Percentiles rank a stretch among this genome's conserved stretches.
phyloP scores from a whole-genome alignment of 1,284 basidiomycete genomes.

The Trametes versicolor region DNA sequence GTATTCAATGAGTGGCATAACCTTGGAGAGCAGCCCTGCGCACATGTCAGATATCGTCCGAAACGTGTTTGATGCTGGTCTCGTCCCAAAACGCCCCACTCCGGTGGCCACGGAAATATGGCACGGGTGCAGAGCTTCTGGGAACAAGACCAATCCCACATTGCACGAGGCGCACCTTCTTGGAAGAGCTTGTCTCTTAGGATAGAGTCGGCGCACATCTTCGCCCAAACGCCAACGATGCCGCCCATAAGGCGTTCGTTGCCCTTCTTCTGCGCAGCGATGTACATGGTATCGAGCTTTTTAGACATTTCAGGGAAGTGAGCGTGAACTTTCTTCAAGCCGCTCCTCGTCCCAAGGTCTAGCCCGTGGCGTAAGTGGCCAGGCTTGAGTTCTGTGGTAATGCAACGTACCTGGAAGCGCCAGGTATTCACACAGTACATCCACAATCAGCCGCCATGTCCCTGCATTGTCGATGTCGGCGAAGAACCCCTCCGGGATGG shows the following conservation, averaged over 20 bases:
- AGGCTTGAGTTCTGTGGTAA: neutral
- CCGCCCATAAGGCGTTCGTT: conserved; percentile 52
- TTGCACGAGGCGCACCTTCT: conserved; percentile 51
- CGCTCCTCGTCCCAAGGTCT: conserved; percentile 65
- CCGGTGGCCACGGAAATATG: too few relatives aligned
- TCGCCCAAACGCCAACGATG: conserved; percentile 68
- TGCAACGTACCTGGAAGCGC: conserved; percentile 58
- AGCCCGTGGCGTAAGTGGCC: neutral
- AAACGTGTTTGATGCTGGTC: neutral
- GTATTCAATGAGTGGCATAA: conserved; percentile 60
- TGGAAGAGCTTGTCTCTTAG: conserved; percentile 65
- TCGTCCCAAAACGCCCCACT: too few relatives aligned
- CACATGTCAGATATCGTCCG: neutral
- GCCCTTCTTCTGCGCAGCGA: conserved; percentile 28
- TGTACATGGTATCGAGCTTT: conserved; percentile 52
- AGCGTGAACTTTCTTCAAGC: conserved; percentile 68
- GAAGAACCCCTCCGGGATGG: conserved; percentile 43
- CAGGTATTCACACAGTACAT: conserved; percentile 59
- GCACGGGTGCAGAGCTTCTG: too few relatives aligned
- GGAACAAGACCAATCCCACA: too few relatives aligned
- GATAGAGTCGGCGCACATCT: conserved; percentile 68
- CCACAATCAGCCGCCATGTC: conserved; percentile 58
- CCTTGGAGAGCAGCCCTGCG: conserved; percentile 61
- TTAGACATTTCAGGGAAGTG: conserved; percentile 61
- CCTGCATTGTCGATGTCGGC: conserved; percentile 57